A percentile compares a stretch with the other conserved stretches of the same genome.
Conservation (phyloP, 1,284 basidiomycete species). For the Microbotryum saponariae region DNA sequence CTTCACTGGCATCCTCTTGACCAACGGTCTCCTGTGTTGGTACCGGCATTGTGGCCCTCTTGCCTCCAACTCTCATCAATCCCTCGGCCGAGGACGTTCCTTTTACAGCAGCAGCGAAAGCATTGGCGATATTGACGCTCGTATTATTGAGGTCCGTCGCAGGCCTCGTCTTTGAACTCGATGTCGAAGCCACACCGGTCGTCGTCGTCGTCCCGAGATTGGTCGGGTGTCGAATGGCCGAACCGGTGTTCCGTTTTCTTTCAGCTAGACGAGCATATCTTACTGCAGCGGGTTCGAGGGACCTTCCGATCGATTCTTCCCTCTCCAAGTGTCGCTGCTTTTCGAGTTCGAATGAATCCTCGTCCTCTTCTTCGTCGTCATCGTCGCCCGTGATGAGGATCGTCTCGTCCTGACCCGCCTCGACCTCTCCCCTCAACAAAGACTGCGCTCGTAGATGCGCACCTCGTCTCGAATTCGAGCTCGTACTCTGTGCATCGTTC, state of each 20-base stretch:
- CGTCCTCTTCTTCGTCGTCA: conserved; percentile 28
- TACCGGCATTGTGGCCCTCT: neutral
- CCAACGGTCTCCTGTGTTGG: neutral
- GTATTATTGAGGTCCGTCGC: conserved; percentile 54
- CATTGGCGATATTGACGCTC: conserved; percentile 71
- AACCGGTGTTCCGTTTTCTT: conserved; percentile 5
- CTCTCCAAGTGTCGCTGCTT: conserved; percentile 50
- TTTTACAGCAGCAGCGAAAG: conserved; percentile 48
- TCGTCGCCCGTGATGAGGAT: conserved; percentile 35
- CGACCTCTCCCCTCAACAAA: conserved; percentile 8
- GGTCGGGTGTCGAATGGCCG: conserved; percentile 9
- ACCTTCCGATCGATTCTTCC: conserved; percentile 42
- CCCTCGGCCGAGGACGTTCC: conserved; percentile 13
- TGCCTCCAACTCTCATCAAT: neutral
- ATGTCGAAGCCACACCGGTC: neutral
- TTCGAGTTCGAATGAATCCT: conserved; percentile 13
- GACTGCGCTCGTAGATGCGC: conserved; percentile 8
- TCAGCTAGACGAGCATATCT: conserved; percentile 9
- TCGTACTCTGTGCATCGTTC: neutral
- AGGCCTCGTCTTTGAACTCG: neutral
- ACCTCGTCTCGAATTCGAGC: neutral
- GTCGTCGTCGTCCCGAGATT: neutral
- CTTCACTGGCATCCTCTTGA: neutral
- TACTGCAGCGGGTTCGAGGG: conserved; percentile 40
- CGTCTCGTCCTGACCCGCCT: conserved; percentile 3